Evolutionary conservation across 2,329 filamentous ascomycete species (phyloP), one percentile per base, ranked within the genome.

Genomic region (Chaetomium globosum): DNA sequence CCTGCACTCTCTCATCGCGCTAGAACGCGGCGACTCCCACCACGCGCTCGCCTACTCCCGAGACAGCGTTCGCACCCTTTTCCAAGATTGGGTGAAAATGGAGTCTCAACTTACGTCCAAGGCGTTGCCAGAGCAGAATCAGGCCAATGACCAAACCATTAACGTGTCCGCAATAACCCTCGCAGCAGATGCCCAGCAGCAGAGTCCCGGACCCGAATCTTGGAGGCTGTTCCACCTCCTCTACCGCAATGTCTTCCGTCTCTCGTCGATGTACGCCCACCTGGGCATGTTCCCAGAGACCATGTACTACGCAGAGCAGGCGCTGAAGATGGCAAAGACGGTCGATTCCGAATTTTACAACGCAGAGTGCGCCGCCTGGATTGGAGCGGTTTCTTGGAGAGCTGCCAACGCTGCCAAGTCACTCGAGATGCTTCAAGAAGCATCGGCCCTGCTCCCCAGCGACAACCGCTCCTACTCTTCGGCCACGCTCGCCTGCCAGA

Each of bases 231-330:
- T 95, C 8, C 85, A 87, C 31, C 87, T 89, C 0, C 82, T 97
- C 23, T 88, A 93, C 71, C 84, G 86, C 33, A 87, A 88, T 63
- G 80, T 96, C 16, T 78, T 88, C 66, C 88, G 93, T 65, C 84
- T 97, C 3, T 92, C 92, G 0, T 84, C 85, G 4, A 81, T 96
- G 1, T 97, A 93, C 71, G 87, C 90, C 1, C 89, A 96, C 69
- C 85, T 95, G 68, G 95, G 95, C 31, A 85, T 96, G 77, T 92
- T 93, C 69, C 88, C 92, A 66, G 94, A 98, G 75, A 94, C 94
- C 1, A 79, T 94, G 0, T 95, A 93, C 74, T 96, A 96, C 71
- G 89, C 90, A 1, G 90, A 97, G 70, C 90, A 95, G 71, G 93
- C 93, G 0, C 82, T 89, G 61, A 92, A 90, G 72, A 85, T 96